Evolutionary conservation across 805 yeast species (phyloP), one percentile per base, ranked within the genome.

Genomic region (Huiozyma sinensis): DNA sequence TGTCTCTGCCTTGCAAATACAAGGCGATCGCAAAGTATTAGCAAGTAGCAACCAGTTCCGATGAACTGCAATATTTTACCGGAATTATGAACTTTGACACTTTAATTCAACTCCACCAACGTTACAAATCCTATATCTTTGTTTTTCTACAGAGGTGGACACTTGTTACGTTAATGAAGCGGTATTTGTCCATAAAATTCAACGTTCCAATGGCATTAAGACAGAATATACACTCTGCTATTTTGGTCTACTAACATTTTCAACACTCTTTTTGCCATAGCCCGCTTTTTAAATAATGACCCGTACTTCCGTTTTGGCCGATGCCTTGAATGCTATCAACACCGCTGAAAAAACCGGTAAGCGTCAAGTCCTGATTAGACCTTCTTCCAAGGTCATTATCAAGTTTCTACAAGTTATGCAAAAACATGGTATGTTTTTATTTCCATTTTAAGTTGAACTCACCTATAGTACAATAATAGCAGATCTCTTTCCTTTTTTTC

Each of bases 331-430:
- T 73, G 80, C 95, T 61, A 90, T 89, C 73, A 86, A 87, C 88
- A 89, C 89, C 74, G 97, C 97, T 71, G 97, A 89, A 77, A 89
- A 88, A 76, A 80, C 95, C 72, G 97, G 97, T 74, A 89, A 89
- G 78, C 85, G 97, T 76, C 97, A 89, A 77, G 97, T 90, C 63
- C 72, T 89, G 69, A 82, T 89, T 73, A 86, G 97, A 81, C 97
- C 97, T 57, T 87, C 97, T 41, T 89, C 96, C 64, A 89, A 89
- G 81, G 97, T 89, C 61, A 87, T 89, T 75, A 79, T 89, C 78
- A 89, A 87, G 74, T 89, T 87, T 76, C 76, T 89, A 69, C 78
- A 86, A 68, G 97, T 89, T 63, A 87, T 90, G 84, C 97, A 89
- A 78, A 87, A 78, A 76, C 97, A 90, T 73, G 96, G 96, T 58